Base-by-base conservation (phyloP, 208 protist genomes). In the Crithidia expoeki region DNA sequence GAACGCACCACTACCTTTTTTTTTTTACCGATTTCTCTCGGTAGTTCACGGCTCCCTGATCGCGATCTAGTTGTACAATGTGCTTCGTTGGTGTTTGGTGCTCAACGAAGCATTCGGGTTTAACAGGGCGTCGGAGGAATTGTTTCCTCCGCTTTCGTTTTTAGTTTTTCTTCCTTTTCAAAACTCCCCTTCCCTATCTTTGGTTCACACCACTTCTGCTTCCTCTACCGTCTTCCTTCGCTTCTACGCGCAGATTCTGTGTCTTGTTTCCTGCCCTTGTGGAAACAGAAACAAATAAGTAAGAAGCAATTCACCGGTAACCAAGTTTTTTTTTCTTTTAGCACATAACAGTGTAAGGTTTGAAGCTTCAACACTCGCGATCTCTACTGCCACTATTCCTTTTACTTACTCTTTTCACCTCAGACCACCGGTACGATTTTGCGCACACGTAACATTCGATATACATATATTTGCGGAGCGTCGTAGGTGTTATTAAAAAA, bases 171-270 rank as follows among this genome's bases (percentile, higher is more conserved):
- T 42, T 47, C 42, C 42, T n/a, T 17, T 47, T n/a, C n/a, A n/a
- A n/a, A n/a, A n/a, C n/a, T n/a, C n/a, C n/a, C n/a, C n/a, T n/a
- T n/a, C 14, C 14, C 42, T n/a, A 9, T 17, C 42, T 47, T 47
- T 47, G 42, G 3, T 17, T n/a, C 14, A 4, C 42, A 47, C 42
- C 42, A 17, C 12, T 47, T 47, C 42, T n/a, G n/a, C n/a, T n/a
- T n/a, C 42, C 16, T 47, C n/a, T 47, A 47, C 36, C 25, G 32
- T 4, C 51, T 74, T 68, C 61, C 44, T 17, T 44, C 58, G 17
- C 19, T 38, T 47, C 36, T 40, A 40, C 36, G 36, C 36, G 36
- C 5, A 47, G 42, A 47, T n/a, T 17, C 12, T 47, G 42, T 17
- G n/a, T 47, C 42, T 47, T 47, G 42, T 47, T 47, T 17, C n/a